Evolutionary conservation across 768 basidiomycete species (phyloP).

Genomic region (Naematelia aurantialba): DNA sequence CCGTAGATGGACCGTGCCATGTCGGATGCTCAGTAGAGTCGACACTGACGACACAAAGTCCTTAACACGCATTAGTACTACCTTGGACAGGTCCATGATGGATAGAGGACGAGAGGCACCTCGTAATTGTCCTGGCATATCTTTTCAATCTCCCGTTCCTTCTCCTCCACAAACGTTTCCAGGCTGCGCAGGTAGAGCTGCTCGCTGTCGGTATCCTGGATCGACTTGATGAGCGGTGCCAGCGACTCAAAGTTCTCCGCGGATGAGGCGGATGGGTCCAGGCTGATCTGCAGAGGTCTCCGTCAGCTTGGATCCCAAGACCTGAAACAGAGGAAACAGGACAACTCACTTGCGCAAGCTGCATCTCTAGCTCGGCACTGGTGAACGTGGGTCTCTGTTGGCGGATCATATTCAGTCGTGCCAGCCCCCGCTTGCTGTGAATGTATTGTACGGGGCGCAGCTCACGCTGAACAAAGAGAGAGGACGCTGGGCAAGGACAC

Average conservation of each 20-base stretch:
- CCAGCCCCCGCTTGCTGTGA: no score
- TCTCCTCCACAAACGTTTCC: slow-evolving; percentile 82
- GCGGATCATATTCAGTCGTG: slow-evolving; percentile 26
- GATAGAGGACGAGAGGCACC: slow-evolving; percentile 29
- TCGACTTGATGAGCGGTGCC: slow-evolving; percentile 89
- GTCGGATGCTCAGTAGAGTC: slow-evolving; percentile 91
- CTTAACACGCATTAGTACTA: slow-evolving; percentile 43
- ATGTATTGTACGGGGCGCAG: no score
- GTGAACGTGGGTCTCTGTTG: slow-evolving; percentile 41
- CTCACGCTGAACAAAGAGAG: not conserved
- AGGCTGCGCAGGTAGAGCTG: slow-evolving; percentile 82
- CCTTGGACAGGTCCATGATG: not conserved
- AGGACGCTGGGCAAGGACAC: no score
- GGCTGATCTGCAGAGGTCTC: slow-evolving; percentile 26
- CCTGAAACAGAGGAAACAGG: not conserved
- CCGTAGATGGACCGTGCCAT: slow-evolving; percentile 89
- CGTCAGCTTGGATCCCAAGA: not conserved
- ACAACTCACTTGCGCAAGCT: slow-evolving; percentile 43
- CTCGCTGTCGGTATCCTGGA: slow-evolving; percentile 80
- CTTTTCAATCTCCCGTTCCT: slow-evolving; percentile 92
- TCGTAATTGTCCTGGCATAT: slow-evolving; percentile 94
- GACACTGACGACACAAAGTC: slow-evolving; percentile 96
- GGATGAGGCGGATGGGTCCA: slow-evolving; percentile 31
- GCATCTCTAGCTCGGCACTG: slow-evolving; percentile 46
- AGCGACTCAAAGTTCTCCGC: slow-evolving; percentile 94